Conservation (phyloP, 2,329 filamentous ascomycete genomes). For the Knufia petricola region DNA sequence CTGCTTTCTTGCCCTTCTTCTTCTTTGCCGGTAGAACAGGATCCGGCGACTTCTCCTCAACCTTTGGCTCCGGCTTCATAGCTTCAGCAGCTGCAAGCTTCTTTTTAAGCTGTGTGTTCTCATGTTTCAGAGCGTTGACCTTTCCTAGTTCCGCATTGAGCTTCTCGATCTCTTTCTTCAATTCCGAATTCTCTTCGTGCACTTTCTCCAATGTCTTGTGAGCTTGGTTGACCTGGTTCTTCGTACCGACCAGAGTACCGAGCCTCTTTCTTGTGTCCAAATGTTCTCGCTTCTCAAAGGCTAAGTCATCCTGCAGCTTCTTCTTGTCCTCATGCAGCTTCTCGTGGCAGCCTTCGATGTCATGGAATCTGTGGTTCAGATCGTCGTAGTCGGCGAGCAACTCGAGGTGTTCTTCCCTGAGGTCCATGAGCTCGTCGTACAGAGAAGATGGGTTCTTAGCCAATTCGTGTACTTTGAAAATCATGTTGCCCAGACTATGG, state of each 20-base stretch:
- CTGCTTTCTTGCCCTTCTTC: slow-evolving; percentile 8
- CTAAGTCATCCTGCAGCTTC: slow-evolving; percentile 2
- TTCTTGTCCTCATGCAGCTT: slow-evolving; percentile 10
- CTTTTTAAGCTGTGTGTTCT: slow-evolving; percentile 10
- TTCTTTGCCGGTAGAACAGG: not conserved
- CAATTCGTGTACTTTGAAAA: slow-evolving; percentile 7
- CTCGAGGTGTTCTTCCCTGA: slow-evolving; percentile 9
- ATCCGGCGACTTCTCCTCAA: slow-evolving; percentile 3
- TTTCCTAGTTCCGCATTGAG: slow-evolving; percentile 7
- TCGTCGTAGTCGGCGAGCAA: slow-evolving; percentile 8
- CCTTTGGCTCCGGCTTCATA: not conserved
- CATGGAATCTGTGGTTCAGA: slow-evolving; percentile 6
- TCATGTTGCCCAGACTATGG: slow-evolving; percentile 7
- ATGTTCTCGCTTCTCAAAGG: slow-evolving; percentile 5
- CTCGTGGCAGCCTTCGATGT: slow-evolving; percentile 8
- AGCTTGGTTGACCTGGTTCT: slow-evolving; percentile 4
- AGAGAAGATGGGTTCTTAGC: slow-evolving; percentile 7
- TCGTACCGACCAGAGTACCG: slow-evolving; percentile 1
- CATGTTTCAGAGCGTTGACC: slow-evolving; percentile 10
- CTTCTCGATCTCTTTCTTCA: slow-evolving; percentile 9
- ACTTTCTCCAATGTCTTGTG: slow-evolving; percentile 5
- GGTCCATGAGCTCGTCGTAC: slow-evolving; percentile 9
- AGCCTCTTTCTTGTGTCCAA: slow-evolving; percentile 5
- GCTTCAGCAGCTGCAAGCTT: slow-evolving; percentile 5
- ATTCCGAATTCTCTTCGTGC: slow-evolving; percentile 8